Base-by-base conservation (phyloP, 2,329 filamentous ascomycete species). In the Penicillium janthinellum region DNA sequence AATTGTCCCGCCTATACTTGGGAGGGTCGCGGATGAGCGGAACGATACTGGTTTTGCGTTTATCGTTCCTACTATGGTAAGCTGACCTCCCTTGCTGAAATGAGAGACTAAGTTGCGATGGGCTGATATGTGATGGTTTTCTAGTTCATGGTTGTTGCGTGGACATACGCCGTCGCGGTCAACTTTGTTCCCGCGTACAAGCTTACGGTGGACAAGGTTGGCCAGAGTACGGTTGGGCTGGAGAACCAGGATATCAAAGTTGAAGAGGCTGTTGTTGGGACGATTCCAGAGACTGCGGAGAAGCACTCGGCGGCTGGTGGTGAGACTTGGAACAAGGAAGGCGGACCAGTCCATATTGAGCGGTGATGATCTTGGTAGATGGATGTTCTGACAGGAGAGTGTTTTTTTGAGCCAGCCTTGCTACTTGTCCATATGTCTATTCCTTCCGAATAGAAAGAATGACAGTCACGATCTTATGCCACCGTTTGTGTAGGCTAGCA, bases 151-250 rank as follows among this genome's bases (percentile, higher is more conserved):
- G 72, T 86, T 6, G 79, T 77, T 2, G 83, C 86, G 0, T 82
- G 78, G 79, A 77, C 81, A 0, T 88, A 88, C 62, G 81, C 86
- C 0, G 42, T 86, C 20, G 81, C 81, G 6, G 86, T 88, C 61
- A 92, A 92, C 74, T 90, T 90, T 65, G 78, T 86, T 4, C 86
- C 87, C 0, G 75, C 80, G 2, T 91, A 92, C 70, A 79, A 83
- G 37, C 77, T 83, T 56, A 84, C 87, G 0, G 85, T 87, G 2
- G 89, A 92, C 69, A 80, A 76, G 58, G 77, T 83, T 44, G 78
- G 78, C 0, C 75, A 76, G 38, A 78, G 80, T 6, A 76, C 77
- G 22, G 74, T 84, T 61, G 82, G 82, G 1, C 62, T 77, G 38
- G 73, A 57, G 48, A 22, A 54, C 31, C 22, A 44, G 75, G 59